A percentile compares a stretch with the other conserved stretches of the same genome.
Evolutionary conservation across 1,139 yeast genomes (phyloP).

Genomic region (Petasospora fabianii): DNA sequence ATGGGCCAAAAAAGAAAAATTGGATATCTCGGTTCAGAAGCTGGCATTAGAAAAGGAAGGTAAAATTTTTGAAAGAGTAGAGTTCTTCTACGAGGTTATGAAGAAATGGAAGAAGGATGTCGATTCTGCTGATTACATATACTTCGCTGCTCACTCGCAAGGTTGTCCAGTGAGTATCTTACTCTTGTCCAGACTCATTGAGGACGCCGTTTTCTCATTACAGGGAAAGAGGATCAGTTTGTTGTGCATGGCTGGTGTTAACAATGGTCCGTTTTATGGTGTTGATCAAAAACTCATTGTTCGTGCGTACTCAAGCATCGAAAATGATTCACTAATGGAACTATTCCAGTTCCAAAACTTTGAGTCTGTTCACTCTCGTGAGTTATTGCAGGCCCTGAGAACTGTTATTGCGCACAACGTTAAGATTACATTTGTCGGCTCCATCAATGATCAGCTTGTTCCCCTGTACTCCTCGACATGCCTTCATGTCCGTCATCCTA

Average conservation of each 20-base stretch:
- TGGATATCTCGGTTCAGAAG: constrained; percentile 67
- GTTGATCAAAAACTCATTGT: constrained; percentile 78
- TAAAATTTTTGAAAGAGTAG: constrained; percentile 79
- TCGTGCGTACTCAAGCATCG: constrained; percentile 87
- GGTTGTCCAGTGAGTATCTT: constrained; percentile 92
- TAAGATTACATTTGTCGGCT: constrained; percentile 77
- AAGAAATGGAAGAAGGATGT: constrained; percentile 69
- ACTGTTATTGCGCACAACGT: constrained; percentile 66
- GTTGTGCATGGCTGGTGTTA: constrained; percentile 93
- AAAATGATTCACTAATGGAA: constrained; percentile 80
- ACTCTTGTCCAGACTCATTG: constrained; percentile 66
- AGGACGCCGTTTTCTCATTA: constrained; percentile 54
- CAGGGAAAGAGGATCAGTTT: constrained; percentile 60
- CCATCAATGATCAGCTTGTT: constrained; percentile 87
- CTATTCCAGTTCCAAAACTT: constrained; percentile 83
- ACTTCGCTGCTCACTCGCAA: constrained; percentile 91
- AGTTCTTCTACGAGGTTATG: constrained; percentile 70
- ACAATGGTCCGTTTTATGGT: constrained; percentile 91
- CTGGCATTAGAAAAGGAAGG: constrained; percentile 95
- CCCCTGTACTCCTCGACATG: constrained; percentile 89
- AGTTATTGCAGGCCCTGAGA: constrained; percentile 64
- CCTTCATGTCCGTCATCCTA: constrained; percentile 81
- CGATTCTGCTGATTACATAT: constrained; percentile 75
- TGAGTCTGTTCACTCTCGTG: constrained; percentile 65
- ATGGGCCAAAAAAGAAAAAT: constrained; percentile 59